phyloP scores from a whole-genome alignment of 768 basidiomycete genomes.

The Leccinellum albellum region DNA sequence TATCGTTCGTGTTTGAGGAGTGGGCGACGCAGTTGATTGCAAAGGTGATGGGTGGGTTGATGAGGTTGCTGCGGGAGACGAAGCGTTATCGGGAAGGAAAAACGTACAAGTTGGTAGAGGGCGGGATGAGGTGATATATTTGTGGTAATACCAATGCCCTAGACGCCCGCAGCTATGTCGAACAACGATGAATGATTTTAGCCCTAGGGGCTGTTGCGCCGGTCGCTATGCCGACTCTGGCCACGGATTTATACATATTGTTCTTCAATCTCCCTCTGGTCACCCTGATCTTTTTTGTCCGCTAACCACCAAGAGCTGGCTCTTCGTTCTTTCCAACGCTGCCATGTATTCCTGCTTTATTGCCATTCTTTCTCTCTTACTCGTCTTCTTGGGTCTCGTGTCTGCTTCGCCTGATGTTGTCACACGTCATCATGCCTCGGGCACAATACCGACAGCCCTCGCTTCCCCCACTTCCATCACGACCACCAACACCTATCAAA shows the following conservation, averaged over 20 bases:
- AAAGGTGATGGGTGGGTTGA: slow-evolving; percentile 45
- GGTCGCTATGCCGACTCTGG: slow-evolving; percentile 18
- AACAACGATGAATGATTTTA: not conserved
- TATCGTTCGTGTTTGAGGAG: slow-evolving; percentile 74
- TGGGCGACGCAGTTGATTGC: slow-evolving; percentile 65
- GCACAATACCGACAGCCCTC: slow-evolving; percentile 19
- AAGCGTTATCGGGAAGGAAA: slow-evolving; percentile 62
- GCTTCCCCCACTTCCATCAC: slow-evolving; percentile 34
- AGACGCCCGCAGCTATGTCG: not conserved
- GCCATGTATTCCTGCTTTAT: slow-evolving; percentile 23
- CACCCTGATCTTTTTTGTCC: not conserved
- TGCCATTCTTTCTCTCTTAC: slow-evolving; percentile 22
- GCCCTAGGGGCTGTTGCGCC: not conserved
- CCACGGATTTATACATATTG: not conserved
- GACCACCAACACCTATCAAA: slow-evolving; percentile 35
- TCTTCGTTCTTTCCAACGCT: slow-evolving; percentile 27
- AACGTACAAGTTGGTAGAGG: slow-evolving; percentile 82
- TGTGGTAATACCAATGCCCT: not conserved
- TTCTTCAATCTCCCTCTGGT: too few relatives aligned
- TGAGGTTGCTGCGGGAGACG: slow-evolving; percentile 38
- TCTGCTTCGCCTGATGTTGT: slow-evolving; percentile 19
- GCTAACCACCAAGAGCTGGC: slow-evolving; percentile 34
- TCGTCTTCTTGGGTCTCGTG: slow-evolving; percentile 22
- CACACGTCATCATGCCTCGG: slow-evolving; percentile 26
- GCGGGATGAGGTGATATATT: slow-evolving; percentile 47